A percentile compares a stretch with the other conserved stretches of the same genome.
phyloP scores from a whole-genome alignment of 2,329 filamentous ascomycete genomes.

The Microcyclospora tardicrescens region DNA sequence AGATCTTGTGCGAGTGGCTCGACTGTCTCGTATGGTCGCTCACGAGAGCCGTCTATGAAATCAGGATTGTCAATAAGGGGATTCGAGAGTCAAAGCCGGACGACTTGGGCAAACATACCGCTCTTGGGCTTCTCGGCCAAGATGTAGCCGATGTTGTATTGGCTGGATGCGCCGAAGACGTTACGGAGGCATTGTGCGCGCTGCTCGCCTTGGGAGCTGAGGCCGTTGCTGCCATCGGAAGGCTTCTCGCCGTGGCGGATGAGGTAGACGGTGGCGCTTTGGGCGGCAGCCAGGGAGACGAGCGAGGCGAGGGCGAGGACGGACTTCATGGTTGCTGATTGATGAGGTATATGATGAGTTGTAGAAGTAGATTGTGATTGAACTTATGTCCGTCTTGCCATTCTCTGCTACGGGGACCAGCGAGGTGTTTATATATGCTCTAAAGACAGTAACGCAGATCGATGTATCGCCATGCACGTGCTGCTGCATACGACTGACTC shows the following conservation, averaged over 20 bases:
- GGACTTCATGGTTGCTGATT: too few relatives aligned
- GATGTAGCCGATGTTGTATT: conserved; percentile 46
- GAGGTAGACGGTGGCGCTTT: conserved; percentile 43
- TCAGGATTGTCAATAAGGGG: background rate
- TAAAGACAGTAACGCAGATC: too few relatives aligned
- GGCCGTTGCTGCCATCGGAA: conserved; percentile 27
- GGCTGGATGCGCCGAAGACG: conserved; percentile 41
- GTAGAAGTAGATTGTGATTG: too few relatives aligned
- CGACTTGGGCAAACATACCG: conserved; percentile 17
- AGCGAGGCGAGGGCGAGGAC: conserved; percentile 1
- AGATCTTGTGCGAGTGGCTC: conserved; percentile 43
- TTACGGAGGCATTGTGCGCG: conserved; percentile 46
- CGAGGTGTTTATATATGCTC: too few relatives aligned
- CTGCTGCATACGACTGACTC: too few relatives aligned
- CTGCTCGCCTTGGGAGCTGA: conserved; percentile 39
- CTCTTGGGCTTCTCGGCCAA: conserved; percentile 43
- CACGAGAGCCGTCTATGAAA: conserved; percentile 31
- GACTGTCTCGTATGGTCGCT: conserved; percentile 45
- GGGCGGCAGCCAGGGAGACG: conserved; percentile 8
- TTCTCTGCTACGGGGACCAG: too few relatives aligned
- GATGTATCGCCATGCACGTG: too few relatives aligned
- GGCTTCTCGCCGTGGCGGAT: conserved; percentile 56
- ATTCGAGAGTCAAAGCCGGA: background rate
- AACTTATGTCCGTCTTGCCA: too few relatives aligned
- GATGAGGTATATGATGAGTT: too few relatives aligned